Conservation (phyloP, 768 basidiomycete genomes). For the Kwoniella dejecticola region DNA sequence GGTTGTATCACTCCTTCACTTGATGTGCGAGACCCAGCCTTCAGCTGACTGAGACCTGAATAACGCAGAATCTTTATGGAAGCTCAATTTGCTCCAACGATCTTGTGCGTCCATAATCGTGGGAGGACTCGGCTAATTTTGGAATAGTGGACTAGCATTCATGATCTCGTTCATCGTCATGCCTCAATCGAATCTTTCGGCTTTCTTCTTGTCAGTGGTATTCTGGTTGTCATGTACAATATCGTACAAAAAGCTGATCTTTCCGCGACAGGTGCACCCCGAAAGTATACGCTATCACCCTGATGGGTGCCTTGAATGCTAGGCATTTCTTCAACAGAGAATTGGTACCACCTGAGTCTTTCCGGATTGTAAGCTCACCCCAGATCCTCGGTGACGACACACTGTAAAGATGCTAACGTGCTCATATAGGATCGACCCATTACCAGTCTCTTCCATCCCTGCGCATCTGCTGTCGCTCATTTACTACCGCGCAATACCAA, state of each 20-base stretch:
- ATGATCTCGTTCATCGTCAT: slow-evolving; percentile 2
- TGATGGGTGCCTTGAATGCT: slow-evolving; percentile 13
- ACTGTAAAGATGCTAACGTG: neutral
- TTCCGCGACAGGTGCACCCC: slow-evolving; percentile 10
- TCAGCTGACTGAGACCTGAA: too few relatives aligned
- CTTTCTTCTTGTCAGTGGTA: slow-evolving; percentile 16
- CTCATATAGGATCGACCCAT: neutral
- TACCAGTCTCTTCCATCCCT: neutral
- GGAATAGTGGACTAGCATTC: slow-evolving; percentile 4
- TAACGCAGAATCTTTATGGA: slow-evolving; percentile 6
- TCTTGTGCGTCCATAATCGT: slow-evolving; percentile 12
- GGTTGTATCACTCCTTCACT: too few relatives aligned
- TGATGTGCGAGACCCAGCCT: too few relatives aligned
- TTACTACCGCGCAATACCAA: neutral
- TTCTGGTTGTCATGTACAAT: too few relatives aligned
- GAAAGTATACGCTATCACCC: slow-evolving; percentile 7
- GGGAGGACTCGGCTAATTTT: neutral
- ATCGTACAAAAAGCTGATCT: too few relatives aligned
- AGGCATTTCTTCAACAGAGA: slow-evolving; percentile 8
- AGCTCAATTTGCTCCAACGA: slow-evolving; percentile 10
- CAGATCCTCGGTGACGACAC: too few relatives aligned
- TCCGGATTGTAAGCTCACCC: neutral
- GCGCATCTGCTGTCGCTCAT: neutral
- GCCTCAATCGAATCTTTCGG: slow-evolving; percentile 1
- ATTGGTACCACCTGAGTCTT: neutral